A percentile compares a stretch with the other conserved stretches of the same genome.
Evolutionary conservation across 805 yeast species (phyloP).

Genomic region (Candida endomychidarum): DNA sequence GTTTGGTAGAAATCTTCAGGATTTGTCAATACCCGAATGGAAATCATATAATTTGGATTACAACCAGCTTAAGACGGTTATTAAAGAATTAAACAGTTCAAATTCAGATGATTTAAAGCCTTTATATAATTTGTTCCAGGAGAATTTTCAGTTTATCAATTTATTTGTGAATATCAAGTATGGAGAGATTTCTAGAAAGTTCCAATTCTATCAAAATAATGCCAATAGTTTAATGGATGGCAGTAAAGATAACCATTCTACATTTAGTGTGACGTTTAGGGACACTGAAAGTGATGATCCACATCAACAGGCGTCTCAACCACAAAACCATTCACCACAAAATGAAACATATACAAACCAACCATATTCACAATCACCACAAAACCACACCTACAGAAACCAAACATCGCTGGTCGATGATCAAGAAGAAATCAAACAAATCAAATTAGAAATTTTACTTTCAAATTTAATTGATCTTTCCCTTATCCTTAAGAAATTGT

Average conservation of each 20-base stretch:
- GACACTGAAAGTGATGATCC: no score
- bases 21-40: constrained; percentile 88
- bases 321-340: no score
- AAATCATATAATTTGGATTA: constrained; percentile 78
- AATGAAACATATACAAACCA: no score
- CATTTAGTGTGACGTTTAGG: background rate
- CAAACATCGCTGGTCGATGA: no score
- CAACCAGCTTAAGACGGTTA: constrained; percentile 67
- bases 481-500: constrained; percentile 57
- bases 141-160: constrained; percentile 60
- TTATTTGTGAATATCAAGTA: constrained; percentile 66
- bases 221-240: constrained; percentile 6
- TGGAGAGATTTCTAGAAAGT: constrained; percentile 59
- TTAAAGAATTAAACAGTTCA: constrained; percentile 53
- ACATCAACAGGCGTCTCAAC: no score
- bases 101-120: constrained; percentile 28
- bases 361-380: background rate
- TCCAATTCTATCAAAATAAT: constrained; percentile 28
- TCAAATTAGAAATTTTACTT: constrained; percentile 22
- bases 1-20: constrained; percentile 75
- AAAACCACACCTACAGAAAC: background rate
- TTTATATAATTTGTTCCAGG: constrained; percentile 41
- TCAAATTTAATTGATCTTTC: constrained; percentile 39
- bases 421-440: constrained; percentile 11
- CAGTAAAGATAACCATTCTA: background rate